Base-by-base conservation (phyloP, 306 rosid species). In the Castanea sativa region DNA sequence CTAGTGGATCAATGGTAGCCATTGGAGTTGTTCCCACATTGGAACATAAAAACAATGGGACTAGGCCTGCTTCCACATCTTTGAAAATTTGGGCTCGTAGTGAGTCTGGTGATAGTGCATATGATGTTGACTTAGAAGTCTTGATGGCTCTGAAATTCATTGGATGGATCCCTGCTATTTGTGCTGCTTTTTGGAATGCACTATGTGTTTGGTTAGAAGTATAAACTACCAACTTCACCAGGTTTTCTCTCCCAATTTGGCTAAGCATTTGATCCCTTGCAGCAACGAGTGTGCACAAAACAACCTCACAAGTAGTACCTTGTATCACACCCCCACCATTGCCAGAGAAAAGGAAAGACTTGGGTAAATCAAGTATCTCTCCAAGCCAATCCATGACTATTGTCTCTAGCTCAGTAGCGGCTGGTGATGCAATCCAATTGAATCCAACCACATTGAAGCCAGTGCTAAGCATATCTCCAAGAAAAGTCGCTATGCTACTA, bases 361-460 rank as follows among this genome's bases (percentile, higher is more conserved):
- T 65, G 1, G 91, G 89, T 3, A 88, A 88, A 5, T 79, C n/a
- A 12, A 85, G 85, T 81, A 79, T 78, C 29, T 79, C 14, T 12
- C 84, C 91, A 32, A 81, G 76, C 89, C 91, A 88, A 73, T 83
- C 89, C 85, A 86, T 29, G 53, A 88, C 89, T 1, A 88, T 29
- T 41, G 53, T 55, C 76, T 86, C 91, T 0, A 88, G 85, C 60
- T 88, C 89, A 11, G 88, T 88, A 4, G 83, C 86, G 0, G 84
- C 91, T 0, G 89, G 91, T 0, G 88, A 88, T 30, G 89, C 55
- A 16, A 85, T 11, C 86, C 88, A 86, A 23, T 45, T 88, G 82
- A 85, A 83, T 0, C 88, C 89, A 2, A 73, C 79, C 4, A 77
- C 83, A 68, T 83, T 79, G 25, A 88, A 79, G 8, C 88, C 80